Evolutionary conservation across 2,329 filamentous ascomycete genomes (phyloP).

Genomic region (Bipolaris oryzae): DNA sequence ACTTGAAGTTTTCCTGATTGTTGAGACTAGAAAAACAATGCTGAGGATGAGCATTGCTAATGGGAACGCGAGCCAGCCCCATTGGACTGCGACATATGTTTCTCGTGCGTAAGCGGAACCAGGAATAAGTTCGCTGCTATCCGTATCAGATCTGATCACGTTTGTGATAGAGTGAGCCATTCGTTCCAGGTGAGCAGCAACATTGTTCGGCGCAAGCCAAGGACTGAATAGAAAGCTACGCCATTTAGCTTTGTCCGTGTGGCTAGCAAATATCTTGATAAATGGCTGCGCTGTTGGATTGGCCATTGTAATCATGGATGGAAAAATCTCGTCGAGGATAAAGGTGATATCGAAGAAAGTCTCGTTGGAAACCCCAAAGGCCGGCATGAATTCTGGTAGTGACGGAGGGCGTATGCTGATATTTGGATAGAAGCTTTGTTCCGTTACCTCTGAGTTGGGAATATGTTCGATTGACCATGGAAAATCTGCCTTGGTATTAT

Average conservation of each 20-base stretch:
- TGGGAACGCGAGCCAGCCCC: slow-evolving; percentile 41
- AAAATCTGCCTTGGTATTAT: slow-evolving; percentile 3
- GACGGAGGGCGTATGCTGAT: slow-evolving; percentile 14
- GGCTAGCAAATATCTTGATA: slow-evolving; percentile 8
- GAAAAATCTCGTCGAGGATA: slow-evolving; percentile 18
- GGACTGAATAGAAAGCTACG: slow-evolving; percentile 18
- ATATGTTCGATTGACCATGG: slow-evolving; percentile 3
- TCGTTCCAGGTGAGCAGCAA: slow-evolving; percentile 27
- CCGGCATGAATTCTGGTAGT: not conserved
- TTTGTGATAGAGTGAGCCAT: slow-evolving; percentile 31
- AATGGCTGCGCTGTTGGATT: not conserved
- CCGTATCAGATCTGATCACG: not conserved
- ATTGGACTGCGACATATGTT: slow-evolving; percentile 26
- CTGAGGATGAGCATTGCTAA: slow-evolving; percentile 29
- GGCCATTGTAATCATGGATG: slow-evolving; percentile 8
- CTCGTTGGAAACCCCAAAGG: slow-evolving; percentile 14
- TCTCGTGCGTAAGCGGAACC: slow-evolving; percentile 5
- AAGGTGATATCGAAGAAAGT: not conserved
- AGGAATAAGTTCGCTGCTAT: slow-evolving; percentile 15
- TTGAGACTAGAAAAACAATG: slow-evolving; percentile 29
- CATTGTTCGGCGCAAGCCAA: slow-evolving; percentile 29
- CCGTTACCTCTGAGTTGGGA: too few species aligned
- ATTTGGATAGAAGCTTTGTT: slow-evolving; percentile 2
- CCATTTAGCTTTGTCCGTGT: not conserved
- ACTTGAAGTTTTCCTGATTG: slow-evolving; percentile 32